Evolutionary conservation across 2,329 filamentous ascomycete species (phyloP).

Genomic region (Pseudogymnoascus sp.): DNA sequence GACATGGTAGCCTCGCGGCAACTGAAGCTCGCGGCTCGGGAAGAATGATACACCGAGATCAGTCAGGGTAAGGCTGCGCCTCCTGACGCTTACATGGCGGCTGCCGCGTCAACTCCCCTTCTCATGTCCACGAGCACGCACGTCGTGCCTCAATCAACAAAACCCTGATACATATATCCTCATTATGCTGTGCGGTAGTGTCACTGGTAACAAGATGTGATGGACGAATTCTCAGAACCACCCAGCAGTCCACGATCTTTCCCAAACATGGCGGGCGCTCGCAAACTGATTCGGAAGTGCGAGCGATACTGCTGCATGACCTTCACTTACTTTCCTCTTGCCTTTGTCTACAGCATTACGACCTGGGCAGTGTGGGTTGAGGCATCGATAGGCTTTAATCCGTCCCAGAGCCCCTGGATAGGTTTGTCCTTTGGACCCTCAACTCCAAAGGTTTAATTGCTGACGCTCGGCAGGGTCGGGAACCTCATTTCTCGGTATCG

Average conservation of each 20-base stretch:
- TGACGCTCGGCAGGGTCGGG: conserved; percentile 37
- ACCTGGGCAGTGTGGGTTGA: conserved; percentile 91
- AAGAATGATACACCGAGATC: background rate
- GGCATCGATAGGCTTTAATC: conserved; percentile 59
- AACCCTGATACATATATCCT: background rate
- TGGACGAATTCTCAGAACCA: background rate
- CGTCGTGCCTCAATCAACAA: background rate
- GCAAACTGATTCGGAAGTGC: conserved; percentile 41
- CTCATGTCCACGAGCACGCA: background rate
- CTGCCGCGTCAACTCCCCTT: background rate
- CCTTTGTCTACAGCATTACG: conserved; percentile 83
- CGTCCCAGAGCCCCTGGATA: conserved; percentile 47
- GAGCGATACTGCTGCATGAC: conserved; percentile 79
- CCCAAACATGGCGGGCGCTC: conserved; percentile 1
- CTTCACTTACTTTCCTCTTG: conserved; percentile 76
- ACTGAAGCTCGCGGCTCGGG: background rate
- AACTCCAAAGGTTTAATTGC: conserved; percentile 16
- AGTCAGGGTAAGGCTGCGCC: conserved; percentile 3
- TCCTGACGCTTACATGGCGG: background rate
- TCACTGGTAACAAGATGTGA: conserved; percentile 1
- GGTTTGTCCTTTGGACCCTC: conserved; percentile 36
- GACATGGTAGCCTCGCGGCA: background rate
- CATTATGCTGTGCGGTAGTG: background rate
- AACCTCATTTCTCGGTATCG: conserved; percentile 56
- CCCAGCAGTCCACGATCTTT: background rate